Evolutionary conservation across 352 stramenopile genomes (phyloP).

Genomic region (Globisporangium megalacanthum): DNA sequence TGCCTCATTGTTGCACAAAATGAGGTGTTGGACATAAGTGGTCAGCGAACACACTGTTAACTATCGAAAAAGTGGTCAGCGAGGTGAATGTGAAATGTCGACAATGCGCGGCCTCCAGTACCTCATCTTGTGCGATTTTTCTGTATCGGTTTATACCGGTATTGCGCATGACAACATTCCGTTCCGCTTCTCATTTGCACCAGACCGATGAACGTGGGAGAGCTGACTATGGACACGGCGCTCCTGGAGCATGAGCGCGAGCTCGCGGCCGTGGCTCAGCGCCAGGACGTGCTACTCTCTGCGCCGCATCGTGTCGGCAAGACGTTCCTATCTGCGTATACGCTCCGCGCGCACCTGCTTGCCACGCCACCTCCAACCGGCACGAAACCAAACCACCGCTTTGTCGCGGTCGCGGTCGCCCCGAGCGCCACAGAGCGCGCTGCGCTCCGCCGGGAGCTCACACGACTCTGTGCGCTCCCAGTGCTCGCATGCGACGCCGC

Average conservation of each 20-base stretch:
- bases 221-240: constrained; percentile 30
- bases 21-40: no score
- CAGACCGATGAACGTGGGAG: no score
- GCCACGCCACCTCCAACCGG: not conserved
- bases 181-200: no score
- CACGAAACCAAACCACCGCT: not conserved
- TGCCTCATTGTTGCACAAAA: no score
- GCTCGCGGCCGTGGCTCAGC: constrained; percentile 55
- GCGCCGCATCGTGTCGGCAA: constrained; percentile 56
- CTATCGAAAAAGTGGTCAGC: no score
- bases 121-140: no score
- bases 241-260: constrained; percentile 58
- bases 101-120: no score
- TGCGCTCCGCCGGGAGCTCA: constrained; percentile 31
- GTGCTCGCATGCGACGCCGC: constrained; percentile 19
- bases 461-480: constrained; percentile 32
- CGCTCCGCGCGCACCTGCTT: constrained; percentile 36
- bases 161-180: no score
- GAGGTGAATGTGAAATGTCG: no score
- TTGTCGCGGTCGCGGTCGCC: constrained; percentile 36
- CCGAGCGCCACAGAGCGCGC: constrained; percentile 22
- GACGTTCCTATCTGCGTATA: constrained; percentile 52
- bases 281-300: constrained; percentile 60
- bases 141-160: no score
- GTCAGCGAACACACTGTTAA: no score